Evolutionary conservation across 192 early-diverging fungal species (phyloP), one percentile per base, ranked within the genome.

Genomic region (Gorgonomyces haynaldii): DNA sequence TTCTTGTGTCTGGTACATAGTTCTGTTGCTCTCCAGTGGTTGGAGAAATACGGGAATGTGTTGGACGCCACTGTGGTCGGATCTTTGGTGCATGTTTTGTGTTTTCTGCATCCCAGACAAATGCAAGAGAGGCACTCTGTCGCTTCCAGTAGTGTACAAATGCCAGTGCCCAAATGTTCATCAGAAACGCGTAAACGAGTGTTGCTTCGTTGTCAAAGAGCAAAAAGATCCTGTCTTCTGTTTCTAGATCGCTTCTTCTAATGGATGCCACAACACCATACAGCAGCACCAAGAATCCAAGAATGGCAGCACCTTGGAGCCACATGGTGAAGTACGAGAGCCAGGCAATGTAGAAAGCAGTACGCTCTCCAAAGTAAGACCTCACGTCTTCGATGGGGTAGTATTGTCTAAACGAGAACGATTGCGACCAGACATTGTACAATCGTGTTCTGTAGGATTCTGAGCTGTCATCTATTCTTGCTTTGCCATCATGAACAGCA

Each of bases 301-400:
- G 22, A 20, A 74, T 10, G 9, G 76, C 58, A 4, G 78, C 74
- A 21, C 46, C 29, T 20, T 46, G 15, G 2, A 74, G 55, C 80
- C 80, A 82, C n/a, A 66, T 50, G 2, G 76, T 73, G 49, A 80
- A 83, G 52, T 72, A 70, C n/a, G 56, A 65, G 43, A 82, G 53
- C 73, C 76, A 84, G 19, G 77, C 70, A 61, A 84, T 81, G 37
- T 82, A 84, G 1, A 79, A 61, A 8, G 74, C 80, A 37, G 78
- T 60, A 43, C 70, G 64, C 58, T 84, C 82, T n/a, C 82, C 82
- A 50, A 74, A 83, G 51, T 84, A 84, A 22, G 21, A 23, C 28
- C 65, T 57, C 26, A 76, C 65, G 17, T 72, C 57, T 15, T 65
- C 58, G 10, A 75, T 15, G 1, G 74, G 74, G 32, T 70, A 60